Percentiles rank a stretch among this genome's conserved stretches.
Evolutionary conservation across 2,329 filamentous ascomycete genomes (phyloP).

Genomic region (Lasiodiplodia citricola): DNA sequence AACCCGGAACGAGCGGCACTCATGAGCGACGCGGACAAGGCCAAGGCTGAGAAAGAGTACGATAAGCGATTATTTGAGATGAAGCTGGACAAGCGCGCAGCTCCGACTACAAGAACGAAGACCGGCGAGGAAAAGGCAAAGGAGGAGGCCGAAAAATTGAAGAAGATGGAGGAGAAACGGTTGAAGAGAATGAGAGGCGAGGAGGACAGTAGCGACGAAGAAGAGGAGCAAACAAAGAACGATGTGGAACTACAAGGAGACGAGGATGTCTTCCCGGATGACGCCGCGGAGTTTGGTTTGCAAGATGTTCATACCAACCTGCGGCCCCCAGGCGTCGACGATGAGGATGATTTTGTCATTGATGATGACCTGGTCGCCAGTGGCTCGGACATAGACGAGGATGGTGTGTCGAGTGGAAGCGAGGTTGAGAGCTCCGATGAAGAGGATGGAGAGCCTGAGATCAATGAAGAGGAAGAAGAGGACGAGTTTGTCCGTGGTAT

Average conservation of each 20-base stretch:
- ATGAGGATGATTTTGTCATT: slow-evolving; percentile 92
- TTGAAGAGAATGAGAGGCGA: slow-evolving; percentile 87
- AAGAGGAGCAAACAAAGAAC: slow-evolving; percentile 52
- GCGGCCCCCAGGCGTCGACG: slow-evolving; percentile 64
- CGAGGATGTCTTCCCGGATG: slow-evolving; percentile 48
- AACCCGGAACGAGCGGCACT: slow-evolving; percentile 69
- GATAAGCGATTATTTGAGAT: slow-evolving; percentile 83
- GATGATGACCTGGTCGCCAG: slow-evolving; percentile 88
- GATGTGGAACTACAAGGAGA: slow-evolving; percentile 40
- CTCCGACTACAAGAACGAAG: slow-evolving; percentile 86
- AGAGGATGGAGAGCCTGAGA: slow-evolving; percentile 39
- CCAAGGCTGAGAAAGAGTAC: slow-evolving; percentile 78
- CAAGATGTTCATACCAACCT: slow-evolving; percentile 42
- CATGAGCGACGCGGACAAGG: slow-evolving; percentile 66
- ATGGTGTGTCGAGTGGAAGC: slow-evolving; percentile 35
- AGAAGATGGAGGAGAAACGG: slow-evolving; percentile 81
- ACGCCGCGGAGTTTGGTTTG: slow-evolving; percentile 68
- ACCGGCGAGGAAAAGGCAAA: slow-evolving; percentile 84
- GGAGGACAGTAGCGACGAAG: slow-evolving; percentile 71
- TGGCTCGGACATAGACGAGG: slow-evolving; percentile 62
- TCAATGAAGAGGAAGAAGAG: slow-evolving; percentile 45
- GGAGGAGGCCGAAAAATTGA: slow-evolving; percentile 77
- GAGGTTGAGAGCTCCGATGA: slow-evolving; percentile 41
- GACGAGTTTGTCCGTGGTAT: slow-evolving; percentile 55
- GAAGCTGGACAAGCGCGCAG: slow-evolving; percentile 81